Percentiles rank a stretch among this genome's conserved stretches.
Conservation (phyloP, 176 grass and related monocot species). For the Leersia perrieri region DNA sequence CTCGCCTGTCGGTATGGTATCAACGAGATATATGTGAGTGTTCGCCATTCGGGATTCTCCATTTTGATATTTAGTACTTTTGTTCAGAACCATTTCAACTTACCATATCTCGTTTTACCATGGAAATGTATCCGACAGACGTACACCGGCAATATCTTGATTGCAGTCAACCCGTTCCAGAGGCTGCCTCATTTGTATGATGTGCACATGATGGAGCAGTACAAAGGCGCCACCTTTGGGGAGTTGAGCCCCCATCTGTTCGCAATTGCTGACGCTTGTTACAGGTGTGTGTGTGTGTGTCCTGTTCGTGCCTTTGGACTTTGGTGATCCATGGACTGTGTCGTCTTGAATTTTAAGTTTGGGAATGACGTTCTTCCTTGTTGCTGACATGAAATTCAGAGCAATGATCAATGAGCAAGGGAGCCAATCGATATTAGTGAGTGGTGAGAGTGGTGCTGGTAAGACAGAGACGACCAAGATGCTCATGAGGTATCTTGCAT, state of each 20-base stretch:
- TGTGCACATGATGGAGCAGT: conserved; percentile 94
- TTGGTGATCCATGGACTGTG: neutral
- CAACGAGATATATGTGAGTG: conserved; percentile 93
- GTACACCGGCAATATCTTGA: conserved; percentile 96
- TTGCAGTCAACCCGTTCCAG: conserved; percentile 89
- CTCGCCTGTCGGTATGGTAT: conserved; percentile 63
- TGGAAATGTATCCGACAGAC: conserved; percentile 36
- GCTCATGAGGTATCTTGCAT: conserved; percentile 97
- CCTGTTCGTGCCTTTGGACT: neutral
- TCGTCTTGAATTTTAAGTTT: neutral
- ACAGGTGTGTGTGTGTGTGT: conserved; percentile 60
- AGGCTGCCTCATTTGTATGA: conserved; percentile 90
- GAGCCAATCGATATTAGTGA: conserved; percentile 90
- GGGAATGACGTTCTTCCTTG: neutral
- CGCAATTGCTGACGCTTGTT: conserved; percentile 76
- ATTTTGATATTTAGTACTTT: neutral
- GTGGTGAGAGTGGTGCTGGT: conserved; percentile 94
- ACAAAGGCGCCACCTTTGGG: conserved; percentile 82
- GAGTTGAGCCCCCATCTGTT: conserved; percentile 94
- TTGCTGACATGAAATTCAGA: conserved; percentile 24
- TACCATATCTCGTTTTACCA: neutral
- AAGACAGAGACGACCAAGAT: conserved; percentile 99
- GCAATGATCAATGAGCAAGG: conserved; percentile 87
- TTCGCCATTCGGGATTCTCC: neutral
- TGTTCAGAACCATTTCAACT: neutral